These are phyloP conservation scores for Pythium volutum DNA, from an alignment of 352 stramenopile genomes.

Conservation along the genomic window DNA sequence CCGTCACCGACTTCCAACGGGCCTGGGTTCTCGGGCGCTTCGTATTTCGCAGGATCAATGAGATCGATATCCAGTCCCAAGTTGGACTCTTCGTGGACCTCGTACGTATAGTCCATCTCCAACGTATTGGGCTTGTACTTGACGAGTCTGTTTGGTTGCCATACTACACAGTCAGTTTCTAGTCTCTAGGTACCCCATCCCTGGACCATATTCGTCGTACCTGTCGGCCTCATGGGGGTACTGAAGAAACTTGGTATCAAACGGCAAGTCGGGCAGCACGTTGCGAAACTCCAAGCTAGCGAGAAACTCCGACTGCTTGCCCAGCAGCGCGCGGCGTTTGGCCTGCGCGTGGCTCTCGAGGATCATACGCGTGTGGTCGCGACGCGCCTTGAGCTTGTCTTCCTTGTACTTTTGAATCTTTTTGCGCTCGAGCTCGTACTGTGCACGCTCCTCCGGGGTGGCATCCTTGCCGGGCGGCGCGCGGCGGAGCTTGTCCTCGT, in stretches of 20 bases:
- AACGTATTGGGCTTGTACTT: constrained; percentile 88
- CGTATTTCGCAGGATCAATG: constrained; percentile 83
- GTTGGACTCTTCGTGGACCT: constrained; percentile 82
- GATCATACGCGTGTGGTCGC: constrained; percentile 86
- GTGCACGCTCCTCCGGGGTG: constrained; percentile 63
- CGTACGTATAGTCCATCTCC: constrained; percentile 84
- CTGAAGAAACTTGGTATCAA: constrained; percentile 85
- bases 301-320: constrained; percentile 84
- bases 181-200: too few relatives aligned
- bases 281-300: constrained; percentile 83
- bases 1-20: constrained; percentile 71
- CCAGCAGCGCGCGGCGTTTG: constrained; percentile 72
- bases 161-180: too few relatives aligned
- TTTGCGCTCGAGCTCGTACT: constrained; percentile 83
- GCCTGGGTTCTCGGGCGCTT: constrained; percentile 51
- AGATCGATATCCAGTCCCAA: constrained; percentile 77
- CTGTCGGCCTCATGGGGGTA: constrained; percentile 78
- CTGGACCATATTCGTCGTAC: too few relatives aligned
- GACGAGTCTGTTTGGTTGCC: constrained; percentile 68
- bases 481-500: constrained; percentile 35
- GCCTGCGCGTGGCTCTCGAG: constrained; percentile 82
- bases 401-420: constrained; percentile 89
- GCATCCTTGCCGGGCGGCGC: constrained; percentile 50
- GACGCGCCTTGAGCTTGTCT: constrained; percentile 83
- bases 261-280: constrained; percentile 72